Base-by-base conservation (phyloP, 75 land plant genomes). In the Pseudotsuga menziesii region DNA sequence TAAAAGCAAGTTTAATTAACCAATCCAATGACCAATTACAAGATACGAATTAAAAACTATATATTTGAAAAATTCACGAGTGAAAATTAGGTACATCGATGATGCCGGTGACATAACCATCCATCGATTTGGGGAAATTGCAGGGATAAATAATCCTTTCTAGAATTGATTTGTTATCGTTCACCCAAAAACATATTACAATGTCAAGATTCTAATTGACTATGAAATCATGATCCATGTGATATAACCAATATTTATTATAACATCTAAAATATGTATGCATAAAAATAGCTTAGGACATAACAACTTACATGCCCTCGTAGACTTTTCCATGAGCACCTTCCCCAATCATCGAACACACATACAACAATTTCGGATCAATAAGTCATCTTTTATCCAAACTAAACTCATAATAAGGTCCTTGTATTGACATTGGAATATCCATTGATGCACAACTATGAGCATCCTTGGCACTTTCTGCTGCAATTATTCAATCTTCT, bases 311-410 rank as follows among this genome's bases (percentile, higher is more conserved):
- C 96, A 91, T 95, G 55, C 98, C 98, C 88, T 93, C 93, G 57
- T 93, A 95, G 2, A 95, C 98, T 73, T 95, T 95, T 57, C 94
- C 98, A 82, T 95, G 98, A 41, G 92, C 98, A 35, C 98, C 98
- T 64, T 95, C 98, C 41, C 98, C 98, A 61, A 95, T 92, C 77
- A 80, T 93, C 3, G 98, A 85, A 11, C 98, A 94, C 60, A n/a
- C 98, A 57, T 89, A 86, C 23, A 95, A 88, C 76, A 82, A 74
- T 78, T 88, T 88, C n/a, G 98, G 96, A 87, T 95, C 96, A 57
- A 95, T 86, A 52, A 93, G 63, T 90, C 85, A 91, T 75, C 85
- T 83, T n/a, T 84, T 62, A 57, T 95, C 96, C 70, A 95, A 75
- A 6, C 60, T 56, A 58, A 85, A 79, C 82, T 88, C 87, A 13